A percentile compares a stretch with the other conserved stretches of the same genome.
phyloP scores from a whole-genome alignment of 768 basidiomycete species.

The Serendipita sp. region DNA sequence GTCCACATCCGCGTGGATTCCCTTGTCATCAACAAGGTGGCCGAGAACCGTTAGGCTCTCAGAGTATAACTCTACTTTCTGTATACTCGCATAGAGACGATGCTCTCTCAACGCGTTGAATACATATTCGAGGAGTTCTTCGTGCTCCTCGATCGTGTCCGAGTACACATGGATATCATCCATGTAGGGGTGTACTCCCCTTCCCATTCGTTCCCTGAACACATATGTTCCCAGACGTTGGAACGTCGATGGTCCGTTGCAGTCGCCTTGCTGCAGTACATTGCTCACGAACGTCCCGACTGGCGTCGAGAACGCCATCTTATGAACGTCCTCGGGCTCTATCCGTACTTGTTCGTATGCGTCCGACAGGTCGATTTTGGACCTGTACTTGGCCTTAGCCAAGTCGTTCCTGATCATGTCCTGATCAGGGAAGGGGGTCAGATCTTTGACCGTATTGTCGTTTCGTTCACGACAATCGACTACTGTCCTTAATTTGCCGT shows the following conservation, averaged over 20 bases:
- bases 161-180: slow-evolving; percentile 16
- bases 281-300: slow-evolving; percentile 13
- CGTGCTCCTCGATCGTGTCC: slow-evolving; percentile 24
- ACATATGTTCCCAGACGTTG: slow-evolving; percentile 13
- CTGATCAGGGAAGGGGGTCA: slow-evolving; percentile 6
- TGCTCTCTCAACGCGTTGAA: slow-evolving; percentile 10
- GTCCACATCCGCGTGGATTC: slow-evolving; percentile 2
- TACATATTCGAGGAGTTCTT: slow-evolving; percentile 9
- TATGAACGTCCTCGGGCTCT: slow-evolving; percentile 11
- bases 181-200: slow-evolving; percentile 15
- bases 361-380: slow-evolving; percentile 10
- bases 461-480: slow-evolving; percentile 7
- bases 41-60: slow-evolving; percentile 1
- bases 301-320: slow-evolving; percentile 12
- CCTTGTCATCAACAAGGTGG: background rate
- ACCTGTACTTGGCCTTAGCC: background rate
- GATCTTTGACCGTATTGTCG: slow-evolving; percentile 8
- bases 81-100: slow-evolving; percentile 13
- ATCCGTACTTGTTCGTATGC: slow-evolving; percentile 15
- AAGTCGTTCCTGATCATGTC: slow-evolving; percentile 5
- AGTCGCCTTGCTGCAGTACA: slow-evolving; percentile 15
- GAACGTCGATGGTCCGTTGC: slow-evolving; percentile 14
- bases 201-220: slow-evolving; percentile 12
- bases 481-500: background rate
- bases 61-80: slow-evolving; percentile 11